A percentile compares a stretch with the other conserved stretches of the same genome.
phyloP scores from a whole-genome alignment of 495 filamentous ascomycete species.

The Penicillium robsamsonii region DNA sequence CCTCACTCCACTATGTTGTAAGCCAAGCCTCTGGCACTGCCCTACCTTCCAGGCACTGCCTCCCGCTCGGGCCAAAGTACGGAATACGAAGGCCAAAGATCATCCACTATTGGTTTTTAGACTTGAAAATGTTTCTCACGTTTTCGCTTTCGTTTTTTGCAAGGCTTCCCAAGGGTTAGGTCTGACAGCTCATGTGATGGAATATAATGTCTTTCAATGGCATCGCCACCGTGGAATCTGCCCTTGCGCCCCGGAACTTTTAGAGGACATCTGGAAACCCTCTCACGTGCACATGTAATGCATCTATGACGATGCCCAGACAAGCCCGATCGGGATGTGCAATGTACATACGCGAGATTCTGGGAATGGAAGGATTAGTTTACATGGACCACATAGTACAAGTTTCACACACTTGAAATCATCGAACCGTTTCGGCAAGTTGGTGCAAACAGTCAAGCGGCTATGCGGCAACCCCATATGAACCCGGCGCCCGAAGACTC shows the following conservation, averaged over 20 bases:
- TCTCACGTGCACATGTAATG: constrained; percentile 12
- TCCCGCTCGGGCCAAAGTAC: not conserved
- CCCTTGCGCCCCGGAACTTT: constrained; percentile 1
- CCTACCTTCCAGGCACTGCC: constrained; percentile 1
- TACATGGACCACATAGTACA: not conserved
- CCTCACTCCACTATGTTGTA: too few relatives aligned
- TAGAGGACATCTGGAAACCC: constrained; percentile 28
- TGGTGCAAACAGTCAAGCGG: not conserved
- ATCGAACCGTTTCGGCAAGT: too few relatives aligned
- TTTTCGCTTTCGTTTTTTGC: not conserved
- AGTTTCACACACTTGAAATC: not conserved
- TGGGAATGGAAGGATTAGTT: constrained; percentile 12
- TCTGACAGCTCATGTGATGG: constrained; percentile 1
- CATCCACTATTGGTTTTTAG: not conserved
- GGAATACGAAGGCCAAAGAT: not conserved
- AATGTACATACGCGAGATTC: constrained; percentile 5
- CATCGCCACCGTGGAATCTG: not conserved
- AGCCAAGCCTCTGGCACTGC: not conserved
- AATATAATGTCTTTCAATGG: not conserved
- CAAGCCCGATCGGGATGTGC: not conserved
- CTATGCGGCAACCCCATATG: not conserved
- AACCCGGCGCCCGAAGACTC: constrained; percentile 5
- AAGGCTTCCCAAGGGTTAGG: not conserved
- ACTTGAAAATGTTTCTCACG: not conserved
- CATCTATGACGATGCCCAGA: constrained; percentile 17